Evolutionary conservation across 441 rosid genomes (phyloP).

Genomic region (Adansonia grandidieri): DNA sequence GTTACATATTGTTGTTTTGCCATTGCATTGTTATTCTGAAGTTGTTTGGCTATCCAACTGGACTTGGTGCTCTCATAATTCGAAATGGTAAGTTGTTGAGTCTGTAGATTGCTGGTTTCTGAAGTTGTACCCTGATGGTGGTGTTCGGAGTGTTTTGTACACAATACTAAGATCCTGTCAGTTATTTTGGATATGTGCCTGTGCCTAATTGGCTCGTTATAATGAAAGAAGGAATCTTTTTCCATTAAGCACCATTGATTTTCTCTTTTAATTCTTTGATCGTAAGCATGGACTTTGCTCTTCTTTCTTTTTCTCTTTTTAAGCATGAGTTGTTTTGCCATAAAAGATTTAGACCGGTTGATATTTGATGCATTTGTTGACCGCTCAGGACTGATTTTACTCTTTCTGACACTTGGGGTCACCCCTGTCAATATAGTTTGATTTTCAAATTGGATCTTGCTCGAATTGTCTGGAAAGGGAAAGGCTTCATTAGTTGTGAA

Average conservation of each 20-base stretch:
- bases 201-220: background rate
- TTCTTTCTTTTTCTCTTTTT: background rate
- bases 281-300: background rate
- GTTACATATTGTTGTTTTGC: slow-evolving; percentile 28
- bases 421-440: slow-evolving; percentile 1
- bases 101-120: slow-evolving; percentile 18
- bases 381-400: background rate
- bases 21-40: slow-evolving; percentile 40
- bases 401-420: slow-evolving; percentile 15
- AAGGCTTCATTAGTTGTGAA: background rate
- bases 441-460: slow-evolving; percentile 2
- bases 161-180: background rate
- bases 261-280: background rate
- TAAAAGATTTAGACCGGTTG: background rate
- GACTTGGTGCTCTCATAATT: slow-evolving; percentile 94
- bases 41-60: slow-evolving; percentile 99
- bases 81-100: slow-evolving; percentile 63
- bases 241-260: background rate
- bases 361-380: background rate
- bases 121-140: background rate
- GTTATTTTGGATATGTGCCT: background rate
- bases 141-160: background rate
- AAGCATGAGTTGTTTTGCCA: background rate
- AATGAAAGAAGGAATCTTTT: slow-evolving; percentile 1
- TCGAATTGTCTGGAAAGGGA: background rate